phyloP scores from a whole-genome alignment of 179 eudicot species.

The Vitellaria paradoxa region DNA sequence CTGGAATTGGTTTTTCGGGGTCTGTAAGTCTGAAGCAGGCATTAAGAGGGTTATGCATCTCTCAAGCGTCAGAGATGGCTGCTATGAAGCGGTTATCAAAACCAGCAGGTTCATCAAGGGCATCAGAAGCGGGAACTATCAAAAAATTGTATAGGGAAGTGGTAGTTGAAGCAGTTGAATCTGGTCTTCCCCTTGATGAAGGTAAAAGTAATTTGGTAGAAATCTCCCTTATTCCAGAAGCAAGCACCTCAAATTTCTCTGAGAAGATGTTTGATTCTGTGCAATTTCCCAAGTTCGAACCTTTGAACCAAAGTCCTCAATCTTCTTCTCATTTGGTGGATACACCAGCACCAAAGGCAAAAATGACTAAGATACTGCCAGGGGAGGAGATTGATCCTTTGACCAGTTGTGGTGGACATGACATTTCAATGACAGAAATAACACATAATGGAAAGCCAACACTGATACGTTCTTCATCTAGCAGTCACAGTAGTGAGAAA shows the following conservation, averaged over 20 bases:
- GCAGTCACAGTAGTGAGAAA: conserved; percentile 25
- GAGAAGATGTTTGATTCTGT: conserved; percentile 24
- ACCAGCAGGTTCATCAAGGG: conserved; percentile 35
- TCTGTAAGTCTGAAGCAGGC: conserved; percentile 77
- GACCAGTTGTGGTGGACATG: conserved; percentile 23
- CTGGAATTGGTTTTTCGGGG: conserved; percentile 61
- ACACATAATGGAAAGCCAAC: conserved; percentile 35
- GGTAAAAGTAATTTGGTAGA: conserved; percentile 39
- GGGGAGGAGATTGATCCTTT: conserved; percentile 36
- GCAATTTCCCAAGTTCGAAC: conserved; percentile 19
- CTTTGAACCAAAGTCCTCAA: conserved; percentile 22
- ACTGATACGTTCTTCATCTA: conserved; percentile 23
- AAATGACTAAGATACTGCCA: conserved; percentile 22
- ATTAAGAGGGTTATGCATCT: conserved; percentile 72
- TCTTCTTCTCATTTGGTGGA: conserved; percentile 21
- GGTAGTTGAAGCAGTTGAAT: conserved; percentile 32
- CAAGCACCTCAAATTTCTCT: conserved; percentile 29
- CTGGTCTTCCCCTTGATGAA: conserved; percentile 26
- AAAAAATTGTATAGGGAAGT: conserved; percentile 37
- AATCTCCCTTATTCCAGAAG: conserved; percentile 47
- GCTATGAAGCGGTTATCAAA: conserved; percentile 61
- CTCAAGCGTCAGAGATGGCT: conserved; percentile 93
- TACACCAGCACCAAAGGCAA: conserved; percentile 18
- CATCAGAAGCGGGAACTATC: conserved; percentile 41
- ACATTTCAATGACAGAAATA: conserved; percentile 17